These are phyloP conservation scores for Anthracocystis panici-leucophaei DNA, from an alignment of 1,284 basidiomycete species.

Conservation along the genomic window DNA sequence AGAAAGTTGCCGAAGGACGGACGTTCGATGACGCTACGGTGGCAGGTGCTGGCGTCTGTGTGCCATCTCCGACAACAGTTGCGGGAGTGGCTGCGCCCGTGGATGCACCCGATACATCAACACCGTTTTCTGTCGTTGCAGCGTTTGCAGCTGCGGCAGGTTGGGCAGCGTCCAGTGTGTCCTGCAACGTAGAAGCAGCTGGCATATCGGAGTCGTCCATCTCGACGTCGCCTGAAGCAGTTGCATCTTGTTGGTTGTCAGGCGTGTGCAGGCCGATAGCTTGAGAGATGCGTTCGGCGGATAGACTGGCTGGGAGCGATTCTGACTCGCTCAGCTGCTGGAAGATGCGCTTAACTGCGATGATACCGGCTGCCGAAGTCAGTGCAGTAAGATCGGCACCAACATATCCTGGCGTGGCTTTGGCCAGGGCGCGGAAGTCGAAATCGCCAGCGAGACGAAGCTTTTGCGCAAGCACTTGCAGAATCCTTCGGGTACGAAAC, in stretches of 20 bases:
- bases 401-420: constrained; percentile 95
- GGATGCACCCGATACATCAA: constrained; percentile 11
- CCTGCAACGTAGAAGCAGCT: neutral
- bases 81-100: constrained; percentile 20
- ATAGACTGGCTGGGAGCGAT: constrained; percentile 41
- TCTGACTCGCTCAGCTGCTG: constrained; percentile 73
- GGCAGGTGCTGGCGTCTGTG: constrained; percentile 8
- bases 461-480: constrained; percentile 62
- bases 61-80: constrained; percentile 18
- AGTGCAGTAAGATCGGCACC: constrained; percentile 92
- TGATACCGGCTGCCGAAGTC: constrained; percentile 92
- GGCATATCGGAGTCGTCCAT: constrained; percentile 36
- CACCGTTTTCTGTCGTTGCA: constrained; percentile 8
- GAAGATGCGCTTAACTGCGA: constrained; percentile 96
- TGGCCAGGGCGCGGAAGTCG: constrained; percentile 84
- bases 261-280: constrained; percentile 35
- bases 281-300: constrained; percentile 31
- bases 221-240: constrained; percentile 38
- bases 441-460: constrained; percentile 78
- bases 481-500: constrained; percentile 41
- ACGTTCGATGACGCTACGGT: constrained; percentile 22
- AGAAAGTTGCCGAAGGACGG: constrained; percentile 48
- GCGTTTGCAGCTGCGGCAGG: constrained; percentile 5
- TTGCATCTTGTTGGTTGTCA: constrained; percentile 5
- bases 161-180: neutral